phyloP scores from a whole-genome alignment of 169 alveolate genomes.

The Pseudocohnilembus persalinus region DNA sequence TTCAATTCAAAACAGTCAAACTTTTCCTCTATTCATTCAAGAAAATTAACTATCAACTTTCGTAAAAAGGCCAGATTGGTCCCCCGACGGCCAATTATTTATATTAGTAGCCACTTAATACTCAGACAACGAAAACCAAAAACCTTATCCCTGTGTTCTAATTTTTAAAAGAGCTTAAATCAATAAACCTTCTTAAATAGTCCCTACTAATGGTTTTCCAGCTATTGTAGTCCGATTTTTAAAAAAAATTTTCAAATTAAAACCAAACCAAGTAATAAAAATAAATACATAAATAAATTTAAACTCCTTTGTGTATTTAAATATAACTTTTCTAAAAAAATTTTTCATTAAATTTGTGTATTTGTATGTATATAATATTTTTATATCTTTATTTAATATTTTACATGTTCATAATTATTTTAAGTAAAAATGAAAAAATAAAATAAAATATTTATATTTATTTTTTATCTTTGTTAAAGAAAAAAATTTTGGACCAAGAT shows the following conservation, averaged over 20 bases:
- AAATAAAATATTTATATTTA: too few species aligned
- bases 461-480: too few species aligned
- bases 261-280: neutral
- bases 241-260: too few species aligned
- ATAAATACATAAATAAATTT: too few species aligned
- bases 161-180: neutral
- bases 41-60: neutral
- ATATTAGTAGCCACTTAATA: neutral
- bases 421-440: too few species aligned
- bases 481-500: neutral
- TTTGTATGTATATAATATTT: too few species aligned
- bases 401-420: neutral
- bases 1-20: neutral
- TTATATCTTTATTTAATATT: too few species aligned
- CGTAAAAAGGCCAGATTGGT: neutral
- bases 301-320: too few species aligned
- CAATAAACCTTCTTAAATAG: neutral
- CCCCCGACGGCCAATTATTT: neutral
- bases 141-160: neutral
- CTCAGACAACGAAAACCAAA: neutral
- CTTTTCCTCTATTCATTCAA: neutral
- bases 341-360: too few species aligned
- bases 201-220: neutral
- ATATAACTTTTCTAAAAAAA: too few species aligned
- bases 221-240: neutral